A percentile compares a stretch with the other conserved stretches of the same genome.
Conservation (phyloP, 441 rosid species). For the Gossypium schwendimanii region DNA sequence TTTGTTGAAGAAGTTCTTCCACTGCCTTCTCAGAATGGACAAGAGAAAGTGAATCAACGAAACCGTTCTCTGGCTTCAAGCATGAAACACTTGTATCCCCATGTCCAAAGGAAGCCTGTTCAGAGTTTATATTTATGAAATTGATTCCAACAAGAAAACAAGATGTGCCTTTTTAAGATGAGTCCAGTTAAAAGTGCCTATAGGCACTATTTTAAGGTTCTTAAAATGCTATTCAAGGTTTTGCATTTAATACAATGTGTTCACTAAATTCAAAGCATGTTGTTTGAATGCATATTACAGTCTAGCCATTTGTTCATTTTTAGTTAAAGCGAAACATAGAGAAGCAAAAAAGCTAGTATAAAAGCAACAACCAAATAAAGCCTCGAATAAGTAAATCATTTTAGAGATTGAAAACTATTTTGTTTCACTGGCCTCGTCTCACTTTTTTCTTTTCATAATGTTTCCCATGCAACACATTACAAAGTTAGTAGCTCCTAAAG, state of each 20-base stretch:
- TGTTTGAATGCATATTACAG: neutral
- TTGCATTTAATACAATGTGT: neutral
- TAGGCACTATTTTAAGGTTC: neutral
- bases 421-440: neutral
- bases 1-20: constrained; percentile 72
- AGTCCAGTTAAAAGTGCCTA: neutral
- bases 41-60: constrained; percentile 34
- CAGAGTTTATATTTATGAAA: neutral
- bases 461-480: neutral
- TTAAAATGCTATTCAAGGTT: neutral
- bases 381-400: neutral
- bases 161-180: neutral
- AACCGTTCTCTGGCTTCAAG: constrained; percentile 44
- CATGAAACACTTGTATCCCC: constrained; percentile 44
- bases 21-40: constrained; percentile 81
- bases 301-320: neutral
- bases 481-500: neutral
- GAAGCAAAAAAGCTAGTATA: neutral
- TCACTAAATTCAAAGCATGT: neutral
- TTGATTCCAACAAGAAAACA: neutral
- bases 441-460: neutral
- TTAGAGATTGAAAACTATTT: neutral
- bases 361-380: neutral
- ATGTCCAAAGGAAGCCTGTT: constrained; percentile 40
- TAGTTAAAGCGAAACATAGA: neutral